Evolutionary conservation across 257 asterid genomes (phyloP).

Genomic region (Jasminum sambac): DNA sequence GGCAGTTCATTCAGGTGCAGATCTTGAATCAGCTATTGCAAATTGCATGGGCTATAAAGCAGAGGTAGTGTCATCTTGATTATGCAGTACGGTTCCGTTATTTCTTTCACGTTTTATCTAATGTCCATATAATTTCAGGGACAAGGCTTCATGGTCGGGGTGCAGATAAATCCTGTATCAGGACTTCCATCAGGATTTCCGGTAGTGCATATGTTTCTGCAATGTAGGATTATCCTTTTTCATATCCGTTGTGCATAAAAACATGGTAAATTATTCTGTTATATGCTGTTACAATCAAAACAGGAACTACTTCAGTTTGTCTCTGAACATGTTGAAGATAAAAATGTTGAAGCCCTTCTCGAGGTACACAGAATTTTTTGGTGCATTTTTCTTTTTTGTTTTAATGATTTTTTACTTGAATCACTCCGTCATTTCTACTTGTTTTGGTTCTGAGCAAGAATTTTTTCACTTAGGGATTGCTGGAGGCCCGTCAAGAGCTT

Average conservation of each 20-base stretch:
- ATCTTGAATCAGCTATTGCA: constrained; percentile 90
- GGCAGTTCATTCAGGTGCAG: constrained; percentile 99
- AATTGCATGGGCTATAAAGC: constrained; percentile 93
- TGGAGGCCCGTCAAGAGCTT: constrained; percentile 97
- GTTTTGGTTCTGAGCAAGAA: constrained; percentile 12
- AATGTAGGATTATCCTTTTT: constrained; percentile 8
- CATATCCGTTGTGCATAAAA: neutral
- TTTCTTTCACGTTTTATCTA: constrained; percentile 21
- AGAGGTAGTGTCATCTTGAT: constrained; percentile 54
- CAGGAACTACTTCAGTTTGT: constrained; percentile 89
- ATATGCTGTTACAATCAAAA: constrained; percentile 25
- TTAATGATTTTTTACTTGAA: constrained; percentile 7
- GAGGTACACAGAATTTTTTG: constrained; percentile 61
- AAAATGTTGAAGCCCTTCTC: constrained; percentile 83
- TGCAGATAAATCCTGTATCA: constrained; percentile 86
- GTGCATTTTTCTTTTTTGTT: constrained; percentile 6
- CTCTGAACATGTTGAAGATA: constrained; percentile 77
- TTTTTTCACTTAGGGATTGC: constrained; percentile 65
- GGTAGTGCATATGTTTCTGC: constrained; percentile 43
- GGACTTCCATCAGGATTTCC: constrained; percentile 94
- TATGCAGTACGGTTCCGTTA: constrained; percentile 9
- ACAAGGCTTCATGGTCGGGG: constrained; percentile 99
- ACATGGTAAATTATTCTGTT: constrained; percentile 14
- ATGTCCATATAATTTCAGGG: constrained; percentile 53
- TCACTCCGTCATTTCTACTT: constrained; percentile 15